These are phyloP conservation scores for Candolleomyces eurysporus DNA, from an alignment of 768 basidiomycete genomes.

Conservation along the genomic window DNA sequence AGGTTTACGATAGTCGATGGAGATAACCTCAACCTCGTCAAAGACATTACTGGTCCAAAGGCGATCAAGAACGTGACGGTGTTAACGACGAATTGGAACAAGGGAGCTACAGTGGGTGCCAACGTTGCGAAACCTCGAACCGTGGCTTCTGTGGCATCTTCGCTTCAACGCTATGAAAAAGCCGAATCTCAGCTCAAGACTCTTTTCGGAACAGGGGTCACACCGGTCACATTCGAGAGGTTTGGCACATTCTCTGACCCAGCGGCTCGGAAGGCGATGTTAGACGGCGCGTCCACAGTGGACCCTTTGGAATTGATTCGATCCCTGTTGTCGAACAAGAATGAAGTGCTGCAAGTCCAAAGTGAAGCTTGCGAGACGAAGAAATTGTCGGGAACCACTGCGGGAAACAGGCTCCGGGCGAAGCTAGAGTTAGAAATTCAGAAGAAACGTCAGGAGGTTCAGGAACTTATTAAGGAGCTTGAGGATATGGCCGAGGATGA, in stretches of 20 bases:
- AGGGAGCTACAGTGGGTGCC: not conserved
- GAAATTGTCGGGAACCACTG: not conserved
- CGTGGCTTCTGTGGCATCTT: not conserved
- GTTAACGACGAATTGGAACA: not conserved
- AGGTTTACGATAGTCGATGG: not conserved
- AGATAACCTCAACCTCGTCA: not conserved
- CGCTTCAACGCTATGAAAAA: not conserved
- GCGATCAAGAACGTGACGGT: not conserved
- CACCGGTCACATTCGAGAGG: no score
- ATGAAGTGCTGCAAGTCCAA: not conserved
- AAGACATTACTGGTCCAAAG: not conserved
- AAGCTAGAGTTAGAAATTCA: not conserved
- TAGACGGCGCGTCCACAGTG: not conserved
- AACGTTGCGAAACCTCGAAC: not conserved
- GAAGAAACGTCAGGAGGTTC: not conserved
- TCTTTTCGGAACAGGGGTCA: no score
- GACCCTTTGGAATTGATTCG: not conserved
- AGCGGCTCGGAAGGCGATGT: not conserved
- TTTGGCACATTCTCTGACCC: not conserved
- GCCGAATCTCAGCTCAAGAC: not conserved
- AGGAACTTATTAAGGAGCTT: not conserved
- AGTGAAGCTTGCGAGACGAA: not conserved
- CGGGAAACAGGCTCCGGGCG: not conserved
- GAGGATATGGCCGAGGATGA: not conserved
- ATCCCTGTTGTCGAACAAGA: not conserved